phyloP scores from a whole-genome alignment of 1,284 basidiomycete species.

The Malassezia restricta region DNA sequence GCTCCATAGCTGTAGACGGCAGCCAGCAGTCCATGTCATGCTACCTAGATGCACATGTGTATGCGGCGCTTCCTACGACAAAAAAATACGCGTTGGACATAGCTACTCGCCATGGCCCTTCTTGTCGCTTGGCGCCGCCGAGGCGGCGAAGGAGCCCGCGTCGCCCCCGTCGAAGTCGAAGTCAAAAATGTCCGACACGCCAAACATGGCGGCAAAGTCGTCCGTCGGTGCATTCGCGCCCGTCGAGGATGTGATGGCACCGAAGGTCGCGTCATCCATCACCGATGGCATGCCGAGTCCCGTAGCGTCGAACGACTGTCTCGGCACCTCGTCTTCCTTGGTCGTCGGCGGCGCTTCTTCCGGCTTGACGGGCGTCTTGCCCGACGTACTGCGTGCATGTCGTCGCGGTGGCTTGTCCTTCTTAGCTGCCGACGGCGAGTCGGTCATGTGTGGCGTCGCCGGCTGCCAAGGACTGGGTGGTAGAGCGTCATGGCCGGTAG shows the following conservation, averaged over 20 bases:
- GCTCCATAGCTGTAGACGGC: background rate
- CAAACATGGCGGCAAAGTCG: constrained; percentile 36
- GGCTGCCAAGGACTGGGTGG: constrained; percentile 6
- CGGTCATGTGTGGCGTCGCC: background rate
- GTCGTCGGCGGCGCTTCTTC: background rate
- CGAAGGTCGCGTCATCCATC: constrained; percentile 10
- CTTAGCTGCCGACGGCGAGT: constrained; percentile 4
- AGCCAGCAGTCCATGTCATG: too few relatives aligned
- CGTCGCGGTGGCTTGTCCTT: background rate
- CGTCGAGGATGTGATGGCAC: constrained; percentile 4
- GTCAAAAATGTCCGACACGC: constrained; percentile 39
- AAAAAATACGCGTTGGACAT: background rate
- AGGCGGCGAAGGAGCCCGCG: too few relatives aligned
- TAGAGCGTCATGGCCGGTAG: background rate
- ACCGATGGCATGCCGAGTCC: constrained; percentile 11
- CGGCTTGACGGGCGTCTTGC: constrained; percentile 8
- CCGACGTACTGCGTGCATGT: background rate
- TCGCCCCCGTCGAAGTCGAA: constrained; percentile 27
- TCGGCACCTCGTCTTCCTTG: background rate
- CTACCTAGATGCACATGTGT: background rate
- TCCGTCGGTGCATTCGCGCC: constrained; percentile 13
- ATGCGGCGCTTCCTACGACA: background rate
- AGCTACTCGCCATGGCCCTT: too few relatives aligned
- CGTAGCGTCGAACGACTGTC: background rate
- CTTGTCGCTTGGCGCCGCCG: background rate